These are phyloP conservation scores for Aspergillus persii DNA, from an alignment of 2,329 filamentous ascomycete species.

Conservation along the genomic window DNA sequence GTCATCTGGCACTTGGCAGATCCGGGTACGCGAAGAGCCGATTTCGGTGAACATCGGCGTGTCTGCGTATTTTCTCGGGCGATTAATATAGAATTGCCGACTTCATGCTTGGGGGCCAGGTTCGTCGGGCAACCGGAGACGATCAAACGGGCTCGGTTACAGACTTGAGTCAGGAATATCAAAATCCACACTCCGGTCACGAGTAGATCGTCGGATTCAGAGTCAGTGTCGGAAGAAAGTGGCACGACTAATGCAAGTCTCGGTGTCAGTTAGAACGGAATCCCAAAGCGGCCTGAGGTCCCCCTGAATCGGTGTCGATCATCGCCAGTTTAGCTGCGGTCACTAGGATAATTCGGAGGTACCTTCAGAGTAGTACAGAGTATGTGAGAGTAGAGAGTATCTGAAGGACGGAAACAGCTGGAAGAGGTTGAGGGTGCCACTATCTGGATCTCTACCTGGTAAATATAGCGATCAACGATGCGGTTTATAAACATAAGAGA, in stretches of 20 bases:
- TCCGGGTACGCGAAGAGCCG: neutral
- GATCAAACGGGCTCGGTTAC: neutral
- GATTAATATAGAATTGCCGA: neutral
- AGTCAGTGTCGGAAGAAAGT: neutral
- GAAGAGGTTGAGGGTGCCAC: constrained; percentile 32
- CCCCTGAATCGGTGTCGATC: neutral
- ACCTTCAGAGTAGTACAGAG: too few species aligned
- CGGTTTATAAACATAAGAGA: neutral
- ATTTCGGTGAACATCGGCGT: neutral
- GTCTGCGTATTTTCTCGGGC: neutral
- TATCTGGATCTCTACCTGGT: constrained; percentile 56
- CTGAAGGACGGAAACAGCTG: constrained; percentile 30
- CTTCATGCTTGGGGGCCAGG: neutral
- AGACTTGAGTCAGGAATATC: neutral
- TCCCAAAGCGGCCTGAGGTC: neutral
- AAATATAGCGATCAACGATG: constrained; percentile 4
- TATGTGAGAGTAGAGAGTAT: too few species aligned
- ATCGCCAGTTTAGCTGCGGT: neutral
- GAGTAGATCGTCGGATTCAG: neutral
- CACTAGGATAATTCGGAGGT: too few species aligned
- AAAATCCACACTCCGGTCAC: neutral
- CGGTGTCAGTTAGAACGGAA: neutral
- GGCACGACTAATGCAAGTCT: neutral
- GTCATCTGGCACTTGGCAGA: neutral
- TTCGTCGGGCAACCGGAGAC: neutral